Evolutionary conservation across 805 yeast species (phyloP).

Genomic region (Suhomyces vadensis): DNA sequence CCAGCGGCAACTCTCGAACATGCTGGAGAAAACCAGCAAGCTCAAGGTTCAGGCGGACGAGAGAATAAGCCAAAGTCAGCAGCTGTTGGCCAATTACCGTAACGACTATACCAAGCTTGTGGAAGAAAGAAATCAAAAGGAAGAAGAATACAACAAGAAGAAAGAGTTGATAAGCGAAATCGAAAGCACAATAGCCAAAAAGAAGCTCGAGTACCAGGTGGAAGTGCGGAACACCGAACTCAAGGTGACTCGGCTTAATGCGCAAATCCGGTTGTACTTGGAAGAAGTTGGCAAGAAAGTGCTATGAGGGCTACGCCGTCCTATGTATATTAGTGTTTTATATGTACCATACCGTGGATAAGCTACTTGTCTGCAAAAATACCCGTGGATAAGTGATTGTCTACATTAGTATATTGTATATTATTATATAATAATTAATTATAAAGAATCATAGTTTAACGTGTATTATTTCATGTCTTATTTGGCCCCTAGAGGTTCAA

Average conservation of each 20-base stretch:
- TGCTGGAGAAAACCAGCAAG: conserved; percentile 49
- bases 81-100: conserved; percentile 45
- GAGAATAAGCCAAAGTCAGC: conserved; percentile 44
- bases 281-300: conserved; percentile 48
- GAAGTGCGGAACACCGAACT: conserved; percentile 55
- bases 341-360: conserved; percentile 9
- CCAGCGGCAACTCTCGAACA: conserved; percentile 49
- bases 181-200: conserved; percentile 42
- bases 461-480: too few species aligned
- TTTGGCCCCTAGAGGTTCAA: too few species aligned
- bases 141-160: conserved; percentile 49
- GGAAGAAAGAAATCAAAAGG: conserved; percentile 48
- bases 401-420: too few species aligned
- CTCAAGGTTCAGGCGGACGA: conserved; percentile 45
- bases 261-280: conserved; percentile 55
- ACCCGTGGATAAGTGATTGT: too few species aligned
- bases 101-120: conserved; percentile 49
- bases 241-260: conserved; percentile 55
- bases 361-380: too few species aligned
- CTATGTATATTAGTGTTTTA: conserved; percentile 15
- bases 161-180: conserved; percentile 47
- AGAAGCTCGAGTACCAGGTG: conserved; percentile 44
- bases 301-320: neutral
- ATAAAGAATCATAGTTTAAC: too few species aligned
- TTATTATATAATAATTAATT: too few species aligned